phyloP scores from a whole-genome alignment of 176 grass and related monocot species.

The Elaeis guineensis region DNA sequence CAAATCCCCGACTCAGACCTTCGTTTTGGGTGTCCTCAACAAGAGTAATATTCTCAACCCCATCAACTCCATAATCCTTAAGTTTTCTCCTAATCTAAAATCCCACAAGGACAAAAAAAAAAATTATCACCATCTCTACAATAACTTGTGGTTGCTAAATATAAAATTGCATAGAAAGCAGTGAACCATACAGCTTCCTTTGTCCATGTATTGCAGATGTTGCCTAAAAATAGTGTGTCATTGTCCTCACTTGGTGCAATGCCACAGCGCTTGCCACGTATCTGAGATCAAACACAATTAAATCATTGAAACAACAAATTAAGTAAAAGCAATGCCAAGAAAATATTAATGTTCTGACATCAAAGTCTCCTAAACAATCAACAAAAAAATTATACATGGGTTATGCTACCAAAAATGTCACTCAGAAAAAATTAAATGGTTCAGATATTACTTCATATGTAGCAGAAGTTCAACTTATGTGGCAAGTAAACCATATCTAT shows the following conservation, averaged over 20 bases:
- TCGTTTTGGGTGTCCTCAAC: constrained; percentile 45
- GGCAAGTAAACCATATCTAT: too few relatives aligned
- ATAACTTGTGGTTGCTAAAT: too few relatives aligned
- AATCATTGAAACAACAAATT: not conserved
- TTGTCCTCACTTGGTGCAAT: constrained; percentile 57
- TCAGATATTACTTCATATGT: too few relatives aligned
- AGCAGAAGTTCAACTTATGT: too few relatives aligned
- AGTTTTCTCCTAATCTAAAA: constrained; percentile 38
- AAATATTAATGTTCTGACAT: too few relatives aligned
- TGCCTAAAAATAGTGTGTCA: constrained; percentile 67
- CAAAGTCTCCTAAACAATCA: too few relatives aligned
- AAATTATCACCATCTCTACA: too few relatives aligned
- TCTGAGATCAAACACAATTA: constrained; percentile 17
- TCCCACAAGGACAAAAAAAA: not conserved
- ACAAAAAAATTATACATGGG: too few relatives aligned
- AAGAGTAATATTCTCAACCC: constrained; percentile 38
- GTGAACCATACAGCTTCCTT: constrained; percentile 49
- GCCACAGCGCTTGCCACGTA: constrained; percentile 52
- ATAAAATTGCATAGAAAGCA: too few relatives aligned
- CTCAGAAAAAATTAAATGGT: too few relatives aligned
- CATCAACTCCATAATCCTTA: constrained; percentile 30
- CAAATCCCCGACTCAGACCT: constrained; percentile 46
- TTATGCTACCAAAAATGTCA: too few relatives aligned
- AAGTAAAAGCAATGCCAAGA: not conserved
- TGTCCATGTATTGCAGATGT: constrained; percentile 82